phyloP scores from a whole-genome alignment of 805 yeast species.

The Torulaspora gathmanii region DNA sequence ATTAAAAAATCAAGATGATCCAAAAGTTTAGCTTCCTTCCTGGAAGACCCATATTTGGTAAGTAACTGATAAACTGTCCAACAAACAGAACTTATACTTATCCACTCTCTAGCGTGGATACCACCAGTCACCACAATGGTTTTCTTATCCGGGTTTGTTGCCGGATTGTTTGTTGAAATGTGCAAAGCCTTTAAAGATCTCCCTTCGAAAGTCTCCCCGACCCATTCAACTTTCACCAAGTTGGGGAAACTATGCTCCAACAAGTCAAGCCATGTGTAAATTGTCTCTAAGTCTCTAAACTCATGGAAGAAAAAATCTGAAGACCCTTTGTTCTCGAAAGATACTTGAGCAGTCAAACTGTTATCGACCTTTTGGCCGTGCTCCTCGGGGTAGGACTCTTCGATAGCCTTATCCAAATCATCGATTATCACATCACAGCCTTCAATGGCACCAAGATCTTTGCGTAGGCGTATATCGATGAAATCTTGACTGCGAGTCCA shows the following conservation, averaged over 20 bases:
- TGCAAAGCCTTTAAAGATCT: constrained; percentile 65
- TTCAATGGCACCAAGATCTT: constrained; percentile 13
- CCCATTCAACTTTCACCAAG: constrained; percentile 54
- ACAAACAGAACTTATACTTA: constrained; percentile 64
- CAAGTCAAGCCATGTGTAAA: constrained; percentile 67
- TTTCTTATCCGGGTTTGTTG: constrained; percentile 42
- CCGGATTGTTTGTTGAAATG: constrained; percentile 46
- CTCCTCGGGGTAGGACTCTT: constrained; percentile 48
- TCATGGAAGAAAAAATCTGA: constrained; percentile 62
- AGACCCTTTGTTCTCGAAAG: constrained; percentile 13
- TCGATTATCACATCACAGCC: constrained; percentile 44
- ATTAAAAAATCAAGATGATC: constrained; percentile 64
- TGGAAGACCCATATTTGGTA: constrained; percentile 41
- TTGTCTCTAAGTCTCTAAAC: constrained; percentile 62
- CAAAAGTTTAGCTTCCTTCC: constrained; percentile 44
- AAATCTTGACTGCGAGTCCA: constrained; percentile 51
- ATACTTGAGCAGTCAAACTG: constrained; percentile 6
- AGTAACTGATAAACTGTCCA: constrained; percentile 49
- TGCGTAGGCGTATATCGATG: constrained; percentile 42
- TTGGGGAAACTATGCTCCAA: constrained; percentile 60
- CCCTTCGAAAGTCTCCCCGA: constrained; percentile 76
- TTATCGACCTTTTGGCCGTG: background rate
- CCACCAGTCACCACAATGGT: constrained; percentile 80
- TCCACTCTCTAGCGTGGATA: constrained; percentile 89
- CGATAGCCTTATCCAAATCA: constrained; percentile 54